phyloP scores from a whole-genome alignment of 371 early-diverging fungal species.

The Rozella allomycis region DNA sequence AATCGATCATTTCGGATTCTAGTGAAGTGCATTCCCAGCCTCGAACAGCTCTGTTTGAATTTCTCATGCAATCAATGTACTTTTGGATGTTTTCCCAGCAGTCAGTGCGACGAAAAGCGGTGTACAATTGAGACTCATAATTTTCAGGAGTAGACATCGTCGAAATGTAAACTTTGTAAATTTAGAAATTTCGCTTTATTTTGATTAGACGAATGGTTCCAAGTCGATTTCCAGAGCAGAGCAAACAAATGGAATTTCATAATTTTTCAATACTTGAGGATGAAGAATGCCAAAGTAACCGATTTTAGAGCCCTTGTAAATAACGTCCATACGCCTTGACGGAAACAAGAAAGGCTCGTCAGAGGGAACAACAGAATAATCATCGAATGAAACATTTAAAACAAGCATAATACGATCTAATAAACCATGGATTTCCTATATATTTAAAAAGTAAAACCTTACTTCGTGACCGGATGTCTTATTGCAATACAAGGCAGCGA shows the following conservation, averaged over 20 bases:
- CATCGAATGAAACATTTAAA: constrained; percentile 31
- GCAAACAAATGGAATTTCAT: constrained; percentile 61
- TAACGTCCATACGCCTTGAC: constrained; percentile 68
- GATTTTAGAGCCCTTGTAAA: constrained; percentile 40
- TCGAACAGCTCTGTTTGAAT: no score
- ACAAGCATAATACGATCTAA: constrained; percentile 73
- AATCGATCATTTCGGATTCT: no score
- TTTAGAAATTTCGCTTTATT: no score
- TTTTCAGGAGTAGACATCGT: no score
- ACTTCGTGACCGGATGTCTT: constrained; percentile 81
- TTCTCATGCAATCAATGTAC: no score
- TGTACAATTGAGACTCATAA: no score
- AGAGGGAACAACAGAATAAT: constrained; percentile 14
- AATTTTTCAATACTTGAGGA: constrained; percentile 67
- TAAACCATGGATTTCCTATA: constrained; percentile 46
- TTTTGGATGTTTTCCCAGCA: no score
- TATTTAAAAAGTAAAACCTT: neutral
- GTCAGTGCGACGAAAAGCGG: no score
- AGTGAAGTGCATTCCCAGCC: no score
- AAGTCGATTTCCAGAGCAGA: constrained; percentile 81
- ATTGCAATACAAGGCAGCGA: constrained; percentile 70
- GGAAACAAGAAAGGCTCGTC: constrained; percentile 67
- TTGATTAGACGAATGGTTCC: constrained; percentile 70
- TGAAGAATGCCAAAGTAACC: constrained; percentile 84
- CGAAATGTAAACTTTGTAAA: no score